A percentile compares a stretch with the other conserved stretches of the same genome.
These are phyloP conservation scores for Bretschneidera sinensis DNA, from an alignment of 345 rosid genomes.

Conservation along the genomic window DNA sequence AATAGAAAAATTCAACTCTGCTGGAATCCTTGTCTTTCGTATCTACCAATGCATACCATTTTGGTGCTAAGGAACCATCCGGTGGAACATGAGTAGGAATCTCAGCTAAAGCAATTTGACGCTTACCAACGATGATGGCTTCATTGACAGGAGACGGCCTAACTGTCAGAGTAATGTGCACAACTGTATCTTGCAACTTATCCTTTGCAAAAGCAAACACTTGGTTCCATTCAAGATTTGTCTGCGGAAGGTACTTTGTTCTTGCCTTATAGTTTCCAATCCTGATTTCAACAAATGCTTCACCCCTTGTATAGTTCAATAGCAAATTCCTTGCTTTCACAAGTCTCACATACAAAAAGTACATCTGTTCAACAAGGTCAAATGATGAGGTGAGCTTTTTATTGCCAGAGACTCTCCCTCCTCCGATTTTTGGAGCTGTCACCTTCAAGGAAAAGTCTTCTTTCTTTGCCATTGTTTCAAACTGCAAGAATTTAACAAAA, in stretches of 20 bases:
- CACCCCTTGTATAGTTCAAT: background rate
- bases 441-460: constrained; percentile 1
- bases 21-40: background rate
- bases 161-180: background rate
- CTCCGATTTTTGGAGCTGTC: constrained; percentile 5
- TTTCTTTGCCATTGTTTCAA: background rate
- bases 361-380: constrained; percentile 10
- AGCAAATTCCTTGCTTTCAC: constrained; percentile 1
- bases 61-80: constrained; percentile 15
- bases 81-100: constrained; percentile 33
- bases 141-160: background rate
- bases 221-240: background rate
- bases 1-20: constrained; percentile 3
- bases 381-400: constrained; percentile 9
- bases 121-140: background rate
- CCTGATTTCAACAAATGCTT: constrained; percentile 1
- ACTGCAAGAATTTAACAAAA: too few species aligned
- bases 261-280: constrained; percentile 5
- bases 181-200: background rate
- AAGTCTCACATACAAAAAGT: constrained; percentile 3
- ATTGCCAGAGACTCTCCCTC: background rate
- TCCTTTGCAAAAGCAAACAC: constrained; percentile 4
- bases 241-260: constrained; percentile 1
- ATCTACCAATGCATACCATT: constrained; percentile 7
- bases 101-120: constrained; percentile 7